Evolutionary conservation across 192 early-diverging fungal genomes (phyloP).

Genomic region (Gigaspora rosea): DNA sequence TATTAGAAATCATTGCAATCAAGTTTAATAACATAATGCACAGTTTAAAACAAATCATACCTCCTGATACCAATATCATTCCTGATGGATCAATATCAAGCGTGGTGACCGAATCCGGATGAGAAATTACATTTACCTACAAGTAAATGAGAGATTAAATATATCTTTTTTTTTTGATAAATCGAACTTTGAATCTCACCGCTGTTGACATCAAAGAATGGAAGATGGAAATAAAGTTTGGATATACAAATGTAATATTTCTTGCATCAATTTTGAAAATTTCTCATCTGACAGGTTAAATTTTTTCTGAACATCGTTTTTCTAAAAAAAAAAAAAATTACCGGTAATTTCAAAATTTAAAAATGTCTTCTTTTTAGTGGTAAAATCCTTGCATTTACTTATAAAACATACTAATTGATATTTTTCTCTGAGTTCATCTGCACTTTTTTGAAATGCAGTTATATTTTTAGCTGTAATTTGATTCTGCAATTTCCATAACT

Average conservation of each 20-base stretch:
- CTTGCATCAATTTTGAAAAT: constrained; percentile 45
- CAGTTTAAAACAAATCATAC: constrained; percentile 35
- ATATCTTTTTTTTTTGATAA: no score
- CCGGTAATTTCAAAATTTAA: no score
- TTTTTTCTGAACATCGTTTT: constrained; percentile 55
- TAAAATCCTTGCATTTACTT: neutral
- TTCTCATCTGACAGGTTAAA: constrained; percentile 56
- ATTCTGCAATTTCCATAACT: neutral
- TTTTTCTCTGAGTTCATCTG: constrained; percentile 39
- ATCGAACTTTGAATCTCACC: constrained; percentile 45
- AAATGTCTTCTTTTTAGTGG: neutral
- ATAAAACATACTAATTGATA: constrained; percentile 44
- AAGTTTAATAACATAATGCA: neutral
- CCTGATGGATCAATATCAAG: constrained; percentile 68
- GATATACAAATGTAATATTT: constrained; percentile 15
- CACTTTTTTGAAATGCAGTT: constrained; percentile 1
- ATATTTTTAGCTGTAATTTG: neutral
- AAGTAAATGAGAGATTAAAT: neutral
- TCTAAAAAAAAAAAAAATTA: constrained; percentile 38
- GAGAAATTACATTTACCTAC: constrained; percentile 62
- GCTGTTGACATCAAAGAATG: constrained; percentile 69
- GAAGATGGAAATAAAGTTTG: neutral
- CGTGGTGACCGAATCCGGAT: constrained; percentile 60
- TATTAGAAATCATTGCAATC: neutral
- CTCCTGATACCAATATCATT: constrained; percentile 63